These are phyloP conservation scores for Fraxinus velutina DNA, from an alignment of 305 asterid species.

Conservation along the genomic window DNA sequence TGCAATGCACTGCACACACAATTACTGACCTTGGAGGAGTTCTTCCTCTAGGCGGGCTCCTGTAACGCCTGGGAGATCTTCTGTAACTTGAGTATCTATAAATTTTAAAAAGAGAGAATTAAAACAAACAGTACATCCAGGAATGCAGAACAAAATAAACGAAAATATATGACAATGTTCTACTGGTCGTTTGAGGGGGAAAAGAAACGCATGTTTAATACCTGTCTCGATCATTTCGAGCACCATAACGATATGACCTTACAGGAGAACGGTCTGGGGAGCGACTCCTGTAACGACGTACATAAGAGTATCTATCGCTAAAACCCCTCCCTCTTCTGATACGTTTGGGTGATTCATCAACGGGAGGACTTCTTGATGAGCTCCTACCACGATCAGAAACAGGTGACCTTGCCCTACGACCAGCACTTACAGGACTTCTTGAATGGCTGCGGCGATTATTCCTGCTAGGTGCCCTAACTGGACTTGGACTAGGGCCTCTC, in stretches of 20 bases:
- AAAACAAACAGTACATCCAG: background rate
- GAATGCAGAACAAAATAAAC: background rate
- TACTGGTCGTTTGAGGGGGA: background rate
- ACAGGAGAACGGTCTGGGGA: constrained; percentile 83
- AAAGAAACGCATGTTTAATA: constrained; percentile 22
- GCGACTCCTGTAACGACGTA: constrained; percentile 77
- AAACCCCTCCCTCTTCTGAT: constrained; percentile 95
- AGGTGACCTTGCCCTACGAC: constrained; percentile 69
- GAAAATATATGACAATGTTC: background rate
- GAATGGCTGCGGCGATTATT: constrained; percentile 64
- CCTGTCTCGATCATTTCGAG: constrained; percentile 76
- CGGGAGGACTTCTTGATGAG: constrained; percentile 82
- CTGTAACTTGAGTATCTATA: constrained; percentile 65
- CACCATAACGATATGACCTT: constrained; percentile 75
- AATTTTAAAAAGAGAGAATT: background rate
- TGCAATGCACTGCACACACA: background rate
- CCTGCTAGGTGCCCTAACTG: constrained; percentile 61
- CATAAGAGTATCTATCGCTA: constrained; percentile 80
- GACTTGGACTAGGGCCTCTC: constrained; percentile 68
- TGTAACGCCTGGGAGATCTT: constrained; percentile 88
- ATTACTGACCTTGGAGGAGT: constrained; percentile 64
- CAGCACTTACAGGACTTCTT: constrained; percentile 60
- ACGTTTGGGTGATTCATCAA: constrained; percentile 85
- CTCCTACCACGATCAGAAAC: constrained; percentile 64
- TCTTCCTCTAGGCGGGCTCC: constrained; percentile 94